These are phyloP conservation scores for Cokeromyces recurvatus DNA, from an alignment of 371 early-diverging fungal genomes.

Conservation along the genomic window DNA sequence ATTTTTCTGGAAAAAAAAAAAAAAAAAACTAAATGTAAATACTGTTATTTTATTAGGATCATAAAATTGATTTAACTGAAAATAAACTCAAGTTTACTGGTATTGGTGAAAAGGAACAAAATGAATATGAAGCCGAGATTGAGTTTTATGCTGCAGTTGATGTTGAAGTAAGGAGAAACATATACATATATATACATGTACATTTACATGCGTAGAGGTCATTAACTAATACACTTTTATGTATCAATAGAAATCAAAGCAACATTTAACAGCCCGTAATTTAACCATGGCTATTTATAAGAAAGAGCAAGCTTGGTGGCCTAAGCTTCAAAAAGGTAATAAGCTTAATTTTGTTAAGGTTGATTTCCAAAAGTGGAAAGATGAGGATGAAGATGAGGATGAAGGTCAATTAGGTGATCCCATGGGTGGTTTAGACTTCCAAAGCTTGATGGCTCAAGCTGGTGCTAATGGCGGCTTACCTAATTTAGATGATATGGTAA, in stretches of 20 bases:
- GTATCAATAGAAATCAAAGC: constrained; percentile 64
- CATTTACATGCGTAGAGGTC: too few relatives aligned
- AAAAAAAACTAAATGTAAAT: not conserved
- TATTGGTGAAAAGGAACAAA: constrained; percentile 57
- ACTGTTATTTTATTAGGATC: constrained; percentile 6
- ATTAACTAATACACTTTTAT: too few relatives aligned
- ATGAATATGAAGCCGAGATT: constrained; percentile 70
- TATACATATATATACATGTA: too few relatives aligned
- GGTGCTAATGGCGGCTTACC: constrained; percentile 37
- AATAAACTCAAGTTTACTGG: constrained; percentile 63
- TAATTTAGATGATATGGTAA: constrained; percentile 49
- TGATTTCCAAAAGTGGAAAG: constrained; percentile 89
- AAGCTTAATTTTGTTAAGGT: constrained; percentile 82
- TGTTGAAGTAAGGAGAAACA: constrained; percentile 51
- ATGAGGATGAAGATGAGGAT: constrained; percentile 93
- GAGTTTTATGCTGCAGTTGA: constrained; percentile 73
- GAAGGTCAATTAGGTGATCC: constrained; percentile 39
- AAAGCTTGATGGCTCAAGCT: constrained; percentile 37
- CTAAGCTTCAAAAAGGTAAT: constrained; percentile 71
- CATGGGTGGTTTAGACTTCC: constrained; percentile 48
- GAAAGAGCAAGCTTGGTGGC: constrained; percentile 79
- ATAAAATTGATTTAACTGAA: constrained; percentile 16
- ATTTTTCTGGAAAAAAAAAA: not conserved
- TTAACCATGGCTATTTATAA: constrained; percentile 67
- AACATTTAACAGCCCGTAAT: constrained; percentile 63